These are phyloP conservation scores for Pythium biforme DNA, from an alignment of 352 stramenopile species.

Conservation along the genomic window DNA sequence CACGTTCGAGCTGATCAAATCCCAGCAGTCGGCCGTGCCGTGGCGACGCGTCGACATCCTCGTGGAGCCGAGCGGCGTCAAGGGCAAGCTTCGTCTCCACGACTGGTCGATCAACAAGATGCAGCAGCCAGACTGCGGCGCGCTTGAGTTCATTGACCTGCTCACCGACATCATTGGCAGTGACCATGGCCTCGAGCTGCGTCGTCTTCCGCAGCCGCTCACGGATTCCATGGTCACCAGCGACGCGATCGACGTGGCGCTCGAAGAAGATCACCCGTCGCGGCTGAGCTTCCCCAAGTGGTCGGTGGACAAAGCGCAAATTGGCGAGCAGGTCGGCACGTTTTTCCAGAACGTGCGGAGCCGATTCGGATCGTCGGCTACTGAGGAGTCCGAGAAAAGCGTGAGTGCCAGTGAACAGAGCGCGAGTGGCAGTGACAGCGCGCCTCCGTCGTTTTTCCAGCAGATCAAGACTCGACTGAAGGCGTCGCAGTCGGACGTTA, in stretches of 20 bases:
- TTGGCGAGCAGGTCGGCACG: slow-evolving; percentile 25
- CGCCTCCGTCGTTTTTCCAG: slow-evolving; percentile 12
- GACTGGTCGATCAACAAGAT: slow-evolving; percentile 82
- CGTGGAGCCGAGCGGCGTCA: slow-evolving; percentile 59
- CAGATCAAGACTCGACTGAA: slow-evolving; percentile 12
- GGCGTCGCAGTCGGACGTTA: background rate
- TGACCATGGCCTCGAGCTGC: slow-evolving; percentile 51
- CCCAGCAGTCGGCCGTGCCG: slow-evolving; percentile 43
- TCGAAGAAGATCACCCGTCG: slow-evolving; percentile 21
- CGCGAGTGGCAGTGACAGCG: background rate
- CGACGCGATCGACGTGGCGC: slow-evolving; percentile 11
- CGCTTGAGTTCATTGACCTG: slow-evolving; percentile 75
- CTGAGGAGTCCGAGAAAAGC: background rate
- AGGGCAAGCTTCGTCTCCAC: slow-evolving; percentile 72
- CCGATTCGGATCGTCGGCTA: slow-evolving; percentile 5
- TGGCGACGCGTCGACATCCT: slow-evolving; percentile 71
- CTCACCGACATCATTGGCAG: slow-evolving; percentile 60
- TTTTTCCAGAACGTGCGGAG: slow-evolving; percentile 29
- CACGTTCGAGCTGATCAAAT: slow-evolving; percentile 56
- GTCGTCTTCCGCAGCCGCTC: slow-evolving; percentile 5
- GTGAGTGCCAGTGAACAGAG: background rate
- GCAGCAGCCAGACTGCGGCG: slow-evolving; percentile 57
- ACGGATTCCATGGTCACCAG: background rate
- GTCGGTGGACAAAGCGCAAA: slow-evolving; percentile 23
- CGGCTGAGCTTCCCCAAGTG: slow-evolving; percentile 24